Evolutionary conservation across 805 yeast genomes (phyloP).

Genomic region (Jamesozyma piceae): DNA sequence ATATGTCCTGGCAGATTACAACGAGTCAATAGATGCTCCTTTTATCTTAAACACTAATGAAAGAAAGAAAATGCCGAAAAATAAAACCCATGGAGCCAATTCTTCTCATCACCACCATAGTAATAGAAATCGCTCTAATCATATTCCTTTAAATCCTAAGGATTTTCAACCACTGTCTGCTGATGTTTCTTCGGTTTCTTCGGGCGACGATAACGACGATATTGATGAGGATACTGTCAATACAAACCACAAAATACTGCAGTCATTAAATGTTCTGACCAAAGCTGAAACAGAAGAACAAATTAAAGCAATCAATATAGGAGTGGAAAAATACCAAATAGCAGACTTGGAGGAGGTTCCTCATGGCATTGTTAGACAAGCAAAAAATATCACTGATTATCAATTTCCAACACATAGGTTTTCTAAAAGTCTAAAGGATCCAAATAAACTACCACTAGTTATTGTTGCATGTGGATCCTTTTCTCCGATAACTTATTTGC

Average conservation of each 20-base stretch:
- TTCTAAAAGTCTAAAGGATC: constrained; percentile 57
- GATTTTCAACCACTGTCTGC: constrained; percentile 49
- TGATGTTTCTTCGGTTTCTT: constrained; percentile 30
- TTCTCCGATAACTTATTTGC: constrained; percentile 90
- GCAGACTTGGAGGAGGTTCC: constrained; percentile 98
- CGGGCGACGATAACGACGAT: neutral
- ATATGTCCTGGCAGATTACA: constrained; percentile 64
- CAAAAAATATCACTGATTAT: constrained; percentile 58
- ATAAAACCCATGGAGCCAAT: constrained; percentile 1
- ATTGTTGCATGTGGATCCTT: constrained; percentile 97
- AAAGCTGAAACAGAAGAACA: constrained; percentile 1
- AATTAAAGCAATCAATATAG: constrained; percentile 17
- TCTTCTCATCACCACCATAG: too few species aligned
- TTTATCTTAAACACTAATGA: constrained; percentile 10
- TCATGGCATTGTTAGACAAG: constrained; percentile 84
- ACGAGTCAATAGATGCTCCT: constrained; percentile 67
- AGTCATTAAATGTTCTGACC: too few species aligned
- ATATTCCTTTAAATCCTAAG: constrained; percentile 47
- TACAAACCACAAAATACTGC: neutral
- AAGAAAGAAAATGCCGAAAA: constrained; percentile 2
- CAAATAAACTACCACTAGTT: constrained; percentile 78
- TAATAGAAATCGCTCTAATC: constrained; percentile 1
- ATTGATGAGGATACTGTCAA: neutral
- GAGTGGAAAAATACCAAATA: constrained; percentile 46
- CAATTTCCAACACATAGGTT: constrained; percentile 82